phyloP scores from a whole-genome alignment of 805 yeast genomes.

The Ogataea minuta region DNA sequence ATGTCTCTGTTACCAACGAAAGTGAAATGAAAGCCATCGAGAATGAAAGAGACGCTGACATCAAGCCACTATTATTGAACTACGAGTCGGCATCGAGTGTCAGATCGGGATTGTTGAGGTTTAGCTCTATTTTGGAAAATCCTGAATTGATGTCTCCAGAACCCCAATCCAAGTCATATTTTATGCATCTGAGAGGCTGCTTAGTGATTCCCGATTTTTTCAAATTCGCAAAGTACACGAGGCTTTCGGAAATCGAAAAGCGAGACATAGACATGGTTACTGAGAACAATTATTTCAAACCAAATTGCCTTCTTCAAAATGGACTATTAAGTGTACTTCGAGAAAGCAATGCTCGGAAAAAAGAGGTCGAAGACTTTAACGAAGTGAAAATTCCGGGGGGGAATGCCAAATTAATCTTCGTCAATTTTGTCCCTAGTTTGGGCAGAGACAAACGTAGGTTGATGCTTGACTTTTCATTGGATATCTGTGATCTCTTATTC shows the following conservation, averaged over 20 bases:
- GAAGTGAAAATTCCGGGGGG: conserved; percentile 24
- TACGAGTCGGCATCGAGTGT: conserved; percentile 41
- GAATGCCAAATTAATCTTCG: conserved; percentile 31
- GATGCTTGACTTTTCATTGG: conserved; percentile 21
- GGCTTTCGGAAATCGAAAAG: conserved; percentile 27
- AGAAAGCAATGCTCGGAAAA: conserved; percentile 30
- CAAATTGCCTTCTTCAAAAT: conserved; percentile 27
- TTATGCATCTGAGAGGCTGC: conserved; percentile 58
- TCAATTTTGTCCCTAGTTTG: conserved; percentile 30
- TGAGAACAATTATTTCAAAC: conserved; percentile 26
- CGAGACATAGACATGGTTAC: conserved; percentile 30
- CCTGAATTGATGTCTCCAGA: conserved; percentile 43
- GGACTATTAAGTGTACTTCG: conserved; percentile 31
- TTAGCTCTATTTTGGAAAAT: conserved; percentile 45
- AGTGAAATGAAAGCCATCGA: conserved; percentile 52
- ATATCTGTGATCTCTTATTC: conserved; percentile 22
- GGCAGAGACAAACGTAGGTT: conserved; percentile 24
- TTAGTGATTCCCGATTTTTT: conserved; percentile 62
- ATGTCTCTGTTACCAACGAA: conserved; percentile 67
- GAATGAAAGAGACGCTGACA: conserved; percentile 64
- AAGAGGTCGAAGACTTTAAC: conserved; percentile 25
- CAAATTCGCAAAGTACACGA: conserved; percentile 32
- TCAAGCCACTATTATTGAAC: conserved; percentile 60
- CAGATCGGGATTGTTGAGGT: conserved; percentile 46
- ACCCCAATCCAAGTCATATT: conserved; percentile 2